These are phyloP conservation scores for Hanseniaspora occidentalis DNA, from an alignment of 805 yeast species.

Conservation along the genomic window DNA sequence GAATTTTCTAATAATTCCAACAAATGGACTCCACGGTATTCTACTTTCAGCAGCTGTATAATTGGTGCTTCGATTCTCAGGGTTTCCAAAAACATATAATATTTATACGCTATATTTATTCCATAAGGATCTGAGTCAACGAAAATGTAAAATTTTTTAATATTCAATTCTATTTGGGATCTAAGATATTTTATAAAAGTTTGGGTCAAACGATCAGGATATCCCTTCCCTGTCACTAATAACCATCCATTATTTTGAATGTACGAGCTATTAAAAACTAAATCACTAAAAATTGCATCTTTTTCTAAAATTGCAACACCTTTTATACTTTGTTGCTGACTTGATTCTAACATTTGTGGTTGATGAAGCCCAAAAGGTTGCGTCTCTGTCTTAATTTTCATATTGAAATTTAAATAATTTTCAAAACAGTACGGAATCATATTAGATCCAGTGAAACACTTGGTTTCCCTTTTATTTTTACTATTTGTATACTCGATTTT, in stretches of 20 bases:
- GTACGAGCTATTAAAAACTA: slow-evolving; percentile 10
- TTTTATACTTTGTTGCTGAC: not conserved
- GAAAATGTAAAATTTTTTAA: slow-evolving; percentile 30
- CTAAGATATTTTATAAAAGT: slow-evolving; percentile 26
- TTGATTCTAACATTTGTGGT: too few species aligned
- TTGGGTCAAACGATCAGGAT: slow-evolving; percentile 48
- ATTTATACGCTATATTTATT: slow-evolving; percentile 39
- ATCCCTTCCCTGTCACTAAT: slow-evolving; percentile 56
- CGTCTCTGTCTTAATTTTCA: too few species aligned
- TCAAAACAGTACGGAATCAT: slow-evolving; percentile 31
- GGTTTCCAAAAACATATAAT: slow-evolving; percentile 13
- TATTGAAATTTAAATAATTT: slow-evolving; percentile 10
- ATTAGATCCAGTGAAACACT: slow-evolving; percentile 9
- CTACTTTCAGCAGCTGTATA: not conserved
- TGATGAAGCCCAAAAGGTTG: too few species aligned
- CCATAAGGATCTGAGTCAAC: slow-evolving; percentile 65
- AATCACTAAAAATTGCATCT: slow-evolving; percentile 35
- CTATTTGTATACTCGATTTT: not conserved
- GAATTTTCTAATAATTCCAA: slow-evolving; percentile 3
- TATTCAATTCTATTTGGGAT: not conserved
- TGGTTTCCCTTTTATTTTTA: not conserved
- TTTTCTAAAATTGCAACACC: slow-evolving; percentile 36
- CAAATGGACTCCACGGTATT: slow-evolving; percentile 12
- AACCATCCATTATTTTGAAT: slow-evolving; percentile 14
- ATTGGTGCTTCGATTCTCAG: slow-evolving; percentile 5